These are phyloP conservation scores for Populus euphratica DNA, from an alignment of 345 rosid genomes.

Conservation along the genomic window DNA sequence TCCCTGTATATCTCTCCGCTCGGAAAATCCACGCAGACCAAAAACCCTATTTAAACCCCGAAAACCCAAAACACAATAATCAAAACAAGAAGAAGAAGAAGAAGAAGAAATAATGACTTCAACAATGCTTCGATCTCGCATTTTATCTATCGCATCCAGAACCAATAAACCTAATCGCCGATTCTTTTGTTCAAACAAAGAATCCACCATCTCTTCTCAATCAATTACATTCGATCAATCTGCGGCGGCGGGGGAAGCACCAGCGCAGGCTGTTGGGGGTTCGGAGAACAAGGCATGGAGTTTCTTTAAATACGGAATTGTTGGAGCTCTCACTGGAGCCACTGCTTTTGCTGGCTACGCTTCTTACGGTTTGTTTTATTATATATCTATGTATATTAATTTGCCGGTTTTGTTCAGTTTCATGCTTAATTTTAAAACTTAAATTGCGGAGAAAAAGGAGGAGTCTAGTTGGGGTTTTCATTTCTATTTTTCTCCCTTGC, in stretches of 20 bases:
- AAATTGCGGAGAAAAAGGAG: neutral
- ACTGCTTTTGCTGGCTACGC: slow-evolving; percentile 54
- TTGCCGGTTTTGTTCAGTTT: neutral
- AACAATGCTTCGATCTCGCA: slow-evolving; percentile 49
- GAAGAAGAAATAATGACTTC: slow-evolving; percentile 41
- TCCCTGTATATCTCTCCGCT: too few relatives aligned
- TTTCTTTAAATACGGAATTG: slow-evolving; percentile 54
- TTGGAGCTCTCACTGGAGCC: slow-evolving; percentile 56
- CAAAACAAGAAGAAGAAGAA: neutral
- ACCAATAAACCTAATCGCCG: slow-evolving; percentile 21
- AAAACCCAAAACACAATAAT: neutral
- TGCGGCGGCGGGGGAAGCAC: slow-evolving; percentile 24
- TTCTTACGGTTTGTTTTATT: slow-evolving; percentile 49
- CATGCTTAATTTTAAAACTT: neutral
- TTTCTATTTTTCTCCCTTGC: neutral
- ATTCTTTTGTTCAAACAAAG: slow-evolving; percentile 41
- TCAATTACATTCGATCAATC: slow-evolving; percentile 43
- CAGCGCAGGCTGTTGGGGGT: slow-evolving; percentile 19
- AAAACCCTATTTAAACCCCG: slow-evolving; percentile 33
- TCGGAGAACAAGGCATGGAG: slow-evolving; percentile 42
- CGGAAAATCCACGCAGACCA: neutral
- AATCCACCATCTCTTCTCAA: slow-evolving; percentile 41
- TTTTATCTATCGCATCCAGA: slow-evolving; percentile 22
- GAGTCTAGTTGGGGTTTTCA: too few relatives aligned
- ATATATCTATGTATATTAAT: neutral